phyloP scores from a whole-genome alignment of 345 rosid genomes.

The Stellera chamaejasme region DNA sequence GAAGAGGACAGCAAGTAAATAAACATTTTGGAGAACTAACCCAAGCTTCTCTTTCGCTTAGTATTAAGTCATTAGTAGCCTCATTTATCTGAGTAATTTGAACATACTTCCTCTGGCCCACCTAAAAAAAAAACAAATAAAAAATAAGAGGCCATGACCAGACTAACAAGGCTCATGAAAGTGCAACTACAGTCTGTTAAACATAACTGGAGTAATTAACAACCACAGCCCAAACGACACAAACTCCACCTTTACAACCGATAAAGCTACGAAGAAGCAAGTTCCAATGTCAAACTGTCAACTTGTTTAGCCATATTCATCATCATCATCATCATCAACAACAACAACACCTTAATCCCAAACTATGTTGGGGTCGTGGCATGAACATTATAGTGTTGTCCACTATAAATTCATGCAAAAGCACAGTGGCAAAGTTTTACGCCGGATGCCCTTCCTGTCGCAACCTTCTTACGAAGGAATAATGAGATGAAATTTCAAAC shows the following conservation, averaged over 20 bases:
- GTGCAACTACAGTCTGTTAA: too few relatives aligned
- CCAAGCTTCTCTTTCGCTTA: constrained; percentile 86
- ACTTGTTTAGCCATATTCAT: not conserved
- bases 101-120: constrained; percentile 51
- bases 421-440: too few relatives aligned
- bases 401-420: too few relatives aligned
- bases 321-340: not conserved
- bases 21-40: constrained; percentile 25
- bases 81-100: constrained; percentile 58
- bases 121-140: constrained; percentile 36
- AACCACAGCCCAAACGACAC: too few relatives aligned
- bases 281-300: not conserved
- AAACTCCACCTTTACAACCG: not conserved
- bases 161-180: constrained; percentile 1
- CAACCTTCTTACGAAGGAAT: too few relatives aligned
- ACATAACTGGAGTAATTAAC: too few relatives aligned
- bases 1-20: not conserved
- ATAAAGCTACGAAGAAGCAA: not conserved
- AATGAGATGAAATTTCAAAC: too few relatives aligned
- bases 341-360: too few relatives aligned
- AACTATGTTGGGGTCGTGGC: too few relatives aligned
- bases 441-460: too few relatives aligned
- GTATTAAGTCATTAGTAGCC: constrained; percentile 62
- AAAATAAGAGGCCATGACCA: constrained; percentile 5
- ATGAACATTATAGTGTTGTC: too few relatives aligned